Conservation (phyloP, 805 yeast genomes). For the Suhomyces pyralidae region DNA sequence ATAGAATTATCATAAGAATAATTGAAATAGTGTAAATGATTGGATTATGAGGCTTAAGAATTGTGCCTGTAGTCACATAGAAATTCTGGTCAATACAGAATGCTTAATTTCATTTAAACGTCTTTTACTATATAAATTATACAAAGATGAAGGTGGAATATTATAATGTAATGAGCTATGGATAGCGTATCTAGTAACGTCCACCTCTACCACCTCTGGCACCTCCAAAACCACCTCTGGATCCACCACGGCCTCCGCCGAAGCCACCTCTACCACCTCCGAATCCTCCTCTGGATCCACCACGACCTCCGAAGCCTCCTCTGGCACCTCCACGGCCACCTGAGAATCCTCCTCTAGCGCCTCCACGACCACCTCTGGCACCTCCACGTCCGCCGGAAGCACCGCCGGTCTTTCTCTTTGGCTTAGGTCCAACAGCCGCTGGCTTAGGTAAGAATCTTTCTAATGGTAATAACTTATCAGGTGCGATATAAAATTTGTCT, state of each 20-base stretch:
- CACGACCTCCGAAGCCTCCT: conserved; percentile 27
- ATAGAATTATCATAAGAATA: background rate
- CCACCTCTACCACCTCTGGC: conserved; percentile 39
- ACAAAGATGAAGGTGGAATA: conserved; percentile 10
- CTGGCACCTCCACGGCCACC: conserved; percentile 20
- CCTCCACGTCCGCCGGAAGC: conserved; percentile 49
- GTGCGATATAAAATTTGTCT: conserved; percentile 92
- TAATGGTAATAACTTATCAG: conserved; percentile 90
- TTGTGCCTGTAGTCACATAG: no score
- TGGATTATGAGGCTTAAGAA: no score
- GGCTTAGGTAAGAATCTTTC: conserved; percentile 98
- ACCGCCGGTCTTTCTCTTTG: conserved; percentile 64
- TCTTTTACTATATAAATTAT: conserved; percentile 1
- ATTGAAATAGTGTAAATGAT: no score
- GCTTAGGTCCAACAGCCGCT: conserved; percentile 78
- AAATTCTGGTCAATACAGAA: no score
- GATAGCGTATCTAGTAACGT: conserved; percentile 15
- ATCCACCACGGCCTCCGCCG: conserved; percentile 37
- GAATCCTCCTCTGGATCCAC: conserved; percentile 28
- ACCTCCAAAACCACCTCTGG: conserved; percentile 36
- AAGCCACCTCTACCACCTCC: conserved; percentile 44
- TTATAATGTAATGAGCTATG: conserved; percentile 1
- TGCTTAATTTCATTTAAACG: background rate
- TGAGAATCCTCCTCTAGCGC: conserved; percentile 33
- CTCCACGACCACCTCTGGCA: conserved; percentile 31